Evolutionary conservation across 208 protist genomes (phyloP), one percentile per base, ranked within the genome.

Genomic region (Crithidia acanthocephali): DNA sequence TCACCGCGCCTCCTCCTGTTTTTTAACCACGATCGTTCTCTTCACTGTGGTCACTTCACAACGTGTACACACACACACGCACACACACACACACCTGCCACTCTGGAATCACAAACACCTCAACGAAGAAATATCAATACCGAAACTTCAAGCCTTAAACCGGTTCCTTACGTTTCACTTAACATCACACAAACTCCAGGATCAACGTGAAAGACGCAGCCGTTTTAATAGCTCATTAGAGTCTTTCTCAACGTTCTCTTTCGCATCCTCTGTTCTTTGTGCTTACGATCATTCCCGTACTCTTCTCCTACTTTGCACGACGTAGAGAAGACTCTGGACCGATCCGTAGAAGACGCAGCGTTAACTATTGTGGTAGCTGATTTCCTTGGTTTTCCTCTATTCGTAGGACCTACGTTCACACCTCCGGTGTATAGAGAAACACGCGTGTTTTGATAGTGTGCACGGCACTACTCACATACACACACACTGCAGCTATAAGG

Each of bases 291-390:
- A 2, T 28, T 40, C 33, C 16, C 23, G 27, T 1, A 11, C 28
- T 60, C 33, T 60, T 16, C 33, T 28, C 33, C 5, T n/a, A 8
- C n/a, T 60, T 40, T 27, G 5, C 9, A 33, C 55, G 33, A 45
- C 16, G 55, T 45, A 60, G 33, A 22, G 28, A 53, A 53, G 48
- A 50, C 16, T 50, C 18, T 53, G 9, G 22, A 28, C 33, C 45
- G 55, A 60, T 60, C 55, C 2, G 55, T 40, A 45, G 55, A 60
- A 60, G n/a, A 45, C 55, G 33, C 55, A 40, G 35, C 11, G 35
- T 40, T 40, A 40, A 11, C 35, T 40, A 40, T 40, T 40, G 5
- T 40, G 5, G 20, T 55, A 6, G 11, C 25, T 11, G 7, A 7
- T 13, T 44, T 44, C 13, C 13, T 44, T 44, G 7, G 37, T 44